Percentiles rank a stretch among this genome's conserved stretches.
These are phyloP conservation scores for Paraphoma chrysanthemicola DNA, from an alignment of 2,329 filamentous ascomycete genomes.

Conservation along the genomic window DNA sequence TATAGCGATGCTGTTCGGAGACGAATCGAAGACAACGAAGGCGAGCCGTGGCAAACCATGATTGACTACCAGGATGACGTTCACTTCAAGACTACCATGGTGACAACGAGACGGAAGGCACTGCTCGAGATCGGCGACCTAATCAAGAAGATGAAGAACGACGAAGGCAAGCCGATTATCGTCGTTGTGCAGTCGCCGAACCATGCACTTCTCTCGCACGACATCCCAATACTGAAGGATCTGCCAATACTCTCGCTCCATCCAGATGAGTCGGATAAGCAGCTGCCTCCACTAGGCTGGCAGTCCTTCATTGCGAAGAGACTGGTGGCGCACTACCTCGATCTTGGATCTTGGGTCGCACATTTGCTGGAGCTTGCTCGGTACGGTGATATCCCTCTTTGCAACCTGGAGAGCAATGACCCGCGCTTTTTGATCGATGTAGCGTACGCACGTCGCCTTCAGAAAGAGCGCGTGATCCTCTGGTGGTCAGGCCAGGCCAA, in stretches of 20 bases:
- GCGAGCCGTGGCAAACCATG: constrained; percentile 76
- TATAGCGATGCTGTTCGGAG: constrained; percentile 78
- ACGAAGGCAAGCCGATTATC: constrained; percentile 80
- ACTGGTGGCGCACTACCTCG: constrained; percentile 87
- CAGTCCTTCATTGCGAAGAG: constrained; percentile 87
- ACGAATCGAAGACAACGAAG: constrained; percentile 69
- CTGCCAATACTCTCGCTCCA: constrained; percentile 83
- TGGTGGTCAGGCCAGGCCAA: constrained; percentile 93
- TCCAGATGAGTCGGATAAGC: constrained; percentile 82
- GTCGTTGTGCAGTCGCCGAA: constrained; percentile 92
- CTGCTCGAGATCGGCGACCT: constrained; percentile 86
- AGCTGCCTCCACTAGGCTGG: constrained; percentile 91
- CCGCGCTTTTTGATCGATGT: constrained; percentile 95
- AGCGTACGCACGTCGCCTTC: constrained; percentile 87
- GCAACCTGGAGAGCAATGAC: constrained; percentile 93
- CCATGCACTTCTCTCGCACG: constrained; percentile 78
- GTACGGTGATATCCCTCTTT: constrained; percentile 93
- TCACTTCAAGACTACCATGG: constrained; percentile 83
- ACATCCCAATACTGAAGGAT: constrained; percentile 82
- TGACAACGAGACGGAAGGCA: constrained; percentile 88
- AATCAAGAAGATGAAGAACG: constrained; percentile 87
- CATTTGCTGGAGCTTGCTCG: constrained; percentile 87
- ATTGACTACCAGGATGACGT: constrained; percentile 88
- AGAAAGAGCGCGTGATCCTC: constrained; percentile 89
- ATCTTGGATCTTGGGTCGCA: constrained; percentile 88